A percentile compares a stretch with the other conserved stretches of the same genome.
These are phyloP conservation scores for Amauroascus verrucosus DNA, from an alignment of 2,329 filamentous ascomycete species.

Conservation along the genomic window DNA sequence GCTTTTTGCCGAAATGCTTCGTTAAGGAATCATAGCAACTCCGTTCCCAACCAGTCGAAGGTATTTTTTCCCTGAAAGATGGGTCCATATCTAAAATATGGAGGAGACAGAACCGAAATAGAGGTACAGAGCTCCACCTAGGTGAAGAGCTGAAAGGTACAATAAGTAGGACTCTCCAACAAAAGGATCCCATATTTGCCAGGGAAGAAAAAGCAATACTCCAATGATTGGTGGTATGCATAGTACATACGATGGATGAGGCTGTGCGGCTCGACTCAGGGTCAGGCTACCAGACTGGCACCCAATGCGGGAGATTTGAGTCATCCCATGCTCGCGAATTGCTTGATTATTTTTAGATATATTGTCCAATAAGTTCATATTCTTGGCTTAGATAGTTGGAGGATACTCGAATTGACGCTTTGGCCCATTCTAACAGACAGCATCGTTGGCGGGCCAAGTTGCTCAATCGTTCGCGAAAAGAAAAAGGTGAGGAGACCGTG, in stretches of 20 bases:
- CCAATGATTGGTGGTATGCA: too few species aligned
- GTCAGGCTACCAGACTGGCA: background rate
- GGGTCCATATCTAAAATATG: background rate
- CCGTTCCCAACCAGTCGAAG: conserved; percentile 1
- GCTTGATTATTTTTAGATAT: background rate
- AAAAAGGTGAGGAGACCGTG: too few species aligned
- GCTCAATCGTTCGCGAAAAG: too few species aligned
- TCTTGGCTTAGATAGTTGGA: too few species aligned
- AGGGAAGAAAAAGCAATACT: too few species aligned
- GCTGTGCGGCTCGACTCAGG: conserved; percentile 1
- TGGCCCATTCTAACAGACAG: too few species aligned
- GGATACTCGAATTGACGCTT: too few species aligned
- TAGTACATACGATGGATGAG: background rate
- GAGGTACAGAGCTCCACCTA: background rate
- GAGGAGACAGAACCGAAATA: background rate
- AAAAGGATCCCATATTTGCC: too few species aligned
- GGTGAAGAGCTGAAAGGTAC: background rate
- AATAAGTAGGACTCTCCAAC: background rate
- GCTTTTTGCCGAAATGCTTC: background rate
- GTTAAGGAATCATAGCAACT: background rate
- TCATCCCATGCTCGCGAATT: too few species aligned
- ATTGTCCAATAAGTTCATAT: background rate
- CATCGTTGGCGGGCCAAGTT: too few species aligned
- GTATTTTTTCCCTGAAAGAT: background rate
- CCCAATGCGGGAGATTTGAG: too few species aligned